Conservation (phyloP, 768 basidiomycete species). For the Leccinellum rugosiceps region DNA sequence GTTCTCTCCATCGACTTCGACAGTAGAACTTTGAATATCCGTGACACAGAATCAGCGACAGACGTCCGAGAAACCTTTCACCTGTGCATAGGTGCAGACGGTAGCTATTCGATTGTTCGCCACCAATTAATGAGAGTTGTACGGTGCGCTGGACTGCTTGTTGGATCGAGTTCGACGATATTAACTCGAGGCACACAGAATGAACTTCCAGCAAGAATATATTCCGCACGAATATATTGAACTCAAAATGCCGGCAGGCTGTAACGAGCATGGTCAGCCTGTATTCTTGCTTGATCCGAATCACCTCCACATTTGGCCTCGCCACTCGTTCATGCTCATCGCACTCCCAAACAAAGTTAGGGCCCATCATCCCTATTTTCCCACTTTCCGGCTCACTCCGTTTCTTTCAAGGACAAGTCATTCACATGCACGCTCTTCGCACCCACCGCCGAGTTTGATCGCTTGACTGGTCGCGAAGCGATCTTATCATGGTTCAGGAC, state of each 20-base stretch:
- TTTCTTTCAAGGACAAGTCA: conserved; percentile 72
- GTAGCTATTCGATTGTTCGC: conserved; percentile 88
- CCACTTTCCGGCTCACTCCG: conserved; percentile 20
- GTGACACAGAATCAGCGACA: conserved; percentile 41
- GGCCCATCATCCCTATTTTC: conserved; percentile 24
- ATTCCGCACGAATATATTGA: conserved; percentile 96
- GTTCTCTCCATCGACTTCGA: conserved; percentile 76
- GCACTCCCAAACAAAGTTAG: conserved; percentile 94
- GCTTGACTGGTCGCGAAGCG: conserved; percentile 53
- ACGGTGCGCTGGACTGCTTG: conserved; percentile 51
- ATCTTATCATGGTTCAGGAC: conserved; percentile 73
- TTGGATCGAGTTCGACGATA: conserved; percentile 4
- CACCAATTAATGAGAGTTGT: conserved; percentile 94
- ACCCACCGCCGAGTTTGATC: conserved; percentile 72
- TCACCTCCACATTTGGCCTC: conserved; percentile 99
- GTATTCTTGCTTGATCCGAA: conserved; percentile 86
- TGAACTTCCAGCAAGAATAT: conserved; percentile 94
- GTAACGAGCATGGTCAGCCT: conserved; percentile 54
- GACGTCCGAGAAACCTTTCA: conserved; percentile 58
- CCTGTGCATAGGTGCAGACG: conserved; percentile 90
- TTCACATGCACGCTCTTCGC: conserved; percentile 98
- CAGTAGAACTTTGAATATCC: conserved; percentile 50
- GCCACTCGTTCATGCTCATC: conserved; percentile 99
- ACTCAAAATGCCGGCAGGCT: conserved; percentile 87
- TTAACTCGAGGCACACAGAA: conserved; percentile 48